These are phyloP conservation scores for Penicillium sp. DNA, from an alignment of 2,329 filamentous ascomycete species.

Conservation along the genomic window DNA sequence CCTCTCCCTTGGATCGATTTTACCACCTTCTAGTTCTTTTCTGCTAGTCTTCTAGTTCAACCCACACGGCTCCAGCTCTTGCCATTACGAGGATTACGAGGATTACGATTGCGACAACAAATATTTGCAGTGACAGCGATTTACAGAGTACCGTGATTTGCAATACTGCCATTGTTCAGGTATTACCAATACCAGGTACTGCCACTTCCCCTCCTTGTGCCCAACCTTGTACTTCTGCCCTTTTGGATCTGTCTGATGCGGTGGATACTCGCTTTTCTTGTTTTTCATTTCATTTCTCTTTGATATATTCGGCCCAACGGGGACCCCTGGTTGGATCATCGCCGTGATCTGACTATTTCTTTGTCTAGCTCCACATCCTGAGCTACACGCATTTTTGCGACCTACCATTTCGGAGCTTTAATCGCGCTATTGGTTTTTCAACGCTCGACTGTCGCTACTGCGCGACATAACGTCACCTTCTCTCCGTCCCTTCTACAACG, in stretches of 20 bases:
- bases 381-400: slow-evolving; percentile 21
- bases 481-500: background rate
- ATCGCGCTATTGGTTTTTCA: slow-evolving; percentile 3
- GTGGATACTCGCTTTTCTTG: slow-evolving; percentile 9
- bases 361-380: slow-evolving; percentile 21
- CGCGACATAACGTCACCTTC: background rate
- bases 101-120: too few species aligned
- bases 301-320: slow-evolving; percentile 1
- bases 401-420: slow-evolving; percentile 8
- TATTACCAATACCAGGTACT: background rate
- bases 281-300: slow-evolving; percentile 5
- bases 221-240: slow-evolving; percentile 13
- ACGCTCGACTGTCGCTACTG: background rate
- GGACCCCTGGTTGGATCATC: slow-evolving; percentile 12
- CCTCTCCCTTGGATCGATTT: background rate
- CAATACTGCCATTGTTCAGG: too few species aligned
- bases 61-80: background rate
- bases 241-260: slow-evolving; percentile 22
- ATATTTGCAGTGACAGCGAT: too few species aligned
- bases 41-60: background rate
- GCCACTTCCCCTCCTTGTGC: slow-evolving; percentile 9
- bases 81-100: too few species aligned
- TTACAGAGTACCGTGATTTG: too few species aligned
- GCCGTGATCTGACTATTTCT: slow-evolving; percentile 20
- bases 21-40: slow-evolving; percentile 2